Evolutionary conservation across 1,284 basidiomycete genomes (phyloP).

Genomic region (Austroboletus novae-zelandiae): DNA sequence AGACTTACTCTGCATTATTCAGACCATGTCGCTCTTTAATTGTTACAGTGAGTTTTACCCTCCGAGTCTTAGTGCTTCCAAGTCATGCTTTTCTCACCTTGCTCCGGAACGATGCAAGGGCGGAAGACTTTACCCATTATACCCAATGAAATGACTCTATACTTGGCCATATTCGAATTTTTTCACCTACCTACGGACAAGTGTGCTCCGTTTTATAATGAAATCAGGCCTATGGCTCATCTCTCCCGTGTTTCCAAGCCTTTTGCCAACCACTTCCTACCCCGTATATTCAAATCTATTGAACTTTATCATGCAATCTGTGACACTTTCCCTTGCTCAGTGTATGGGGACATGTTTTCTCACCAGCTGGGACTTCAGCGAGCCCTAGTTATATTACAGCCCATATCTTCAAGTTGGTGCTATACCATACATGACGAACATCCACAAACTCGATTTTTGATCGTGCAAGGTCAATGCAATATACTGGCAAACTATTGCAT

Average conservation of each 20-base stretch:
- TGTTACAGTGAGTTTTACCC: conserved; percentile 7
- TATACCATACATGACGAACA: conserved; percentile 20
- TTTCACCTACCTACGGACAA: conserved; percentile 6
- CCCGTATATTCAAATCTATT: conserved; percentile 36
- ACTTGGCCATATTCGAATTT: conserved; percentile 36
- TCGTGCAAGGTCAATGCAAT: not conserved
- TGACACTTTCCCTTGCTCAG: conserved; percentile 11
- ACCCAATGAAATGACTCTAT: conserved; percentile 37
- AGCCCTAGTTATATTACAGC: not conserved
- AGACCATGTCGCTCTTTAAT: conserved; percentile 8
- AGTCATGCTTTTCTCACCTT: not conserved
- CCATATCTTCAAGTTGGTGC: not conserved
- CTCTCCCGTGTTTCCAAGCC: conserved; percentile 43
- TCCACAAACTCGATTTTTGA: conserved; percentile 14
- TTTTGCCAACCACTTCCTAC: conserved; percentile 38
- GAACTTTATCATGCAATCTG: conserved; percentile 21
- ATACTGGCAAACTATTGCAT: conserved; percentile 14
- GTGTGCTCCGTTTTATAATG: conserved; percentile 1
- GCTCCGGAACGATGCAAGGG: conserved; percentile 17
- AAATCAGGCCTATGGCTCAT: conserved; percentile 23
- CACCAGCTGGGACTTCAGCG: not conserved
- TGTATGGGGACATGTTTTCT: conserved; percentile 15
- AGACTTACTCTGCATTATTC: not conserved
- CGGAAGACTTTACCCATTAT: conserved; percentile 7
- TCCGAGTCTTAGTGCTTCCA: not conserved